Evolutionary conservation across 2,329 filamentous ascomycete species (phyloP), one percentile per base, ranked within the genome.

Genomic region (Xylariaceae sp.): DNA sequence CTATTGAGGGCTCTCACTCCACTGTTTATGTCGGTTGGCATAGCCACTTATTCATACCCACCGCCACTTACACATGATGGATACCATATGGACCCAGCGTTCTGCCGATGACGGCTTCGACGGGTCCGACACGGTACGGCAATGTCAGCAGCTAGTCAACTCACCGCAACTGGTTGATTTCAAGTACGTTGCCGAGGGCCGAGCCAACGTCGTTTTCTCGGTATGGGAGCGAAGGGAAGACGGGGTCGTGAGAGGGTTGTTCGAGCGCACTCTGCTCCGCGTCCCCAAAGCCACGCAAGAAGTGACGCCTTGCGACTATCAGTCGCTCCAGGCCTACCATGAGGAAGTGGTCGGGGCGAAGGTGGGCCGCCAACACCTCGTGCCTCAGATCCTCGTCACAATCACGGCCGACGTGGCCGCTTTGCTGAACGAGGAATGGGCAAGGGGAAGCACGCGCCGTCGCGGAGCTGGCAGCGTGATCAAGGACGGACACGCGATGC

Each of bases 181-280:
- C 35, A 57, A 60, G 36, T 65, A 76, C 41, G 61, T 78, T 15
- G 74, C 71, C 17, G 85, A 92, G 60, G 86, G 85, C 16, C 81
- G 83, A 16, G 85, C 86, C 37, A 90, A 92, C 59, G 73, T 83
- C 36, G 81, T 89, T 46, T 88, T 85, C 54, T 72, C 73, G 50
- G 70, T 85, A 40, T 64, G 66, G 31, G 44, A 69, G 14, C 61
- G 65, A 4, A 52, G 61, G 41, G 52, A 52, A 40, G 50, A 59
- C 37, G 45, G 56, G 26, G 47, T 59, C 53, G 44, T 57, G 54
- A 50, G 48, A 31, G 49, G 47, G 7, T 47, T 46, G 31, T 50
- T 57, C 39, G 46, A 42, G 62, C 71, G 67, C 13, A 73, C 74
- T 45, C 59, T 83, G 11, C 68, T 84, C 18, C 76, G 81, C 13